Evolutionary conservation across 495 filamentous ascomycete genomes (phyloP).

Genomic region (Penicillium verhagenii): DNA sequence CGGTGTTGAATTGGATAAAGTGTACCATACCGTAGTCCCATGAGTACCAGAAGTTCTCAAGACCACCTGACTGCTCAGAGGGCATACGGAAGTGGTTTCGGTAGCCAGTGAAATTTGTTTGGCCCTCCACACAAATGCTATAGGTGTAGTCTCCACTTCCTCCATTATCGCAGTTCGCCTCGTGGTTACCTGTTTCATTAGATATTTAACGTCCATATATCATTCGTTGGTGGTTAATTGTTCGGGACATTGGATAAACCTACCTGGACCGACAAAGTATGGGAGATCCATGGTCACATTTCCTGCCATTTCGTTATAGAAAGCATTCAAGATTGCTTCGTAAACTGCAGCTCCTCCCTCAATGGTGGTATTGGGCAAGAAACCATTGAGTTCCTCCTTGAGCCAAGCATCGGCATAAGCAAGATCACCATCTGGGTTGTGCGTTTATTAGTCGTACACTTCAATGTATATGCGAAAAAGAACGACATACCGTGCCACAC

Average conservation of each 20-base stretch:
- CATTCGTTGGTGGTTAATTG: not conserved
- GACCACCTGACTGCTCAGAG: slow-evolving; percentile 1
- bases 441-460: not conserved
- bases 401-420: slow-evolving; percentile 14
- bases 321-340: slow-evolving; percentile 7
- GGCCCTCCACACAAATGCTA: slow-evolving; percentile 6
- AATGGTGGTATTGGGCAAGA: slow-evolving; percentile 1
- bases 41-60: slow-evolving; percentile 12
- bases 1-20: slow-evolving; percentile 9
- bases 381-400: slow-evolving; percentile 5
- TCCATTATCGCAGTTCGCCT: slow-evolving; percentile 9
- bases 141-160: not conserved
- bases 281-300: slow-evolving; percentile 5
- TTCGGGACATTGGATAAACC: no score
- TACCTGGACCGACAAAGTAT: slow-evolving; percentile 14
- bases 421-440: slow-evolving; percentile 3
- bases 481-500: slow-evolving; percentile 8
- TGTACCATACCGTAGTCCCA: slow-evolving; percentile 8
- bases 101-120: slow-evolving; percentile 13
- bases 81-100: slow-evolving; percentile 12
- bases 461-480: not conserved
- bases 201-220: not conserved
- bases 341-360: slow-evolving; percentile 5
- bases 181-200: slow-evolving; percentile 2
- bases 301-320: slow-evolving; percentile 5